phyloP scores from a whole-genome alignment of 805 yeast species.

The Jamesozyma spencerorum region DNA sequence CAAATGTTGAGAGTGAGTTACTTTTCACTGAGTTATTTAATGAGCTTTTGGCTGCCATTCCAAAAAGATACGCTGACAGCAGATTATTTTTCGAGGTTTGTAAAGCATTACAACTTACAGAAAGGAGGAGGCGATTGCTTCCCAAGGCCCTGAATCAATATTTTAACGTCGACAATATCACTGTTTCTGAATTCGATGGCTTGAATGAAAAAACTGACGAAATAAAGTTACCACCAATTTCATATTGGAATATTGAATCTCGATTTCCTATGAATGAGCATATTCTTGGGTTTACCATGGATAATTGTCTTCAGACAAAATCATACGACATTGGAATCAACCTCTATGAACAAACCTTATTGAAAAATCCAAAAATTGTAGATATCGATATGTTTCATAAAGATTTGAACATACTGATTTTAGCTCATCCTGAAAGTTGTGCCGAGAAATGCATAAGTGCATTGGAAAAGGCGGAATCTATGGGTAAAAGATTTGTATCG shows the following conservation, averaged over 20 bases:
- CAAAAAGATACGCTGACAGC: slow-evolving; percentile 15
- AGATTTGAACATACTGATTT: slow-evolving; percentile 9
- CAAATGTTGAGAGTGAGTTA: slow-evolving; percentile 12
- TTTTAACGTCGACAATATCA: slow-evolving; percentile 7
- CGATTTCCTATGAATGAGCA: slow-evolving; percentile 11
- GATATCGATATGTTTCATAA: slow-evolving; percentile 17
- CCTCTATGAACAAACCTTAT: slow-evolving; percentile 7
- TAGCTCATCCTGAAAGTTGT: slow-evolving; percentile 12
- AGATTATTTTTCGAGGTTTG: slow-evolving; percentile 20
- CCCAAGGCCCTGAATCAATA: slow-evolving; percentile 12
- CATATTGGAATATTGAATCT: not conserved
- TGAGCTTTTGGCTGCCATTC: slow-evolving; percentile 14
- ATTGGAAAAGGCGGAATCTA: slow-evolving; percentile 9
- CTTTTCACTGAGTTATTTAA: slow-evolving; percentile 14
- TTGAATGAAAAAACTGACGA: slow-evolving; percentile 2
- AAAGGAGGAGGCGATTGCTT: slow-evolving; percentile 3
- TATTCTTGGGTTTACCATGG: slow-evolving; percentile 17
- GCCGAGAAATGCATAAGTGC: slow-evolving; percentile 12
- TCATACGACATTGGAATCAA: slow-evolving; percentile 15
- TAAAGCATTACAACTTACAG: slow-evolving; percentile 14
- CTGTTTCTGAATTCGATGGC: not conserved
- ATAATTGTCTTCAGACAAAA: slow-evolving; percentile 10
- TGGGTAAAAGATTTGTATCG: slow-evolving; percentile 6
- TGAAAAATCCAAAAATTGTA: slow-evolving; percentile 7
- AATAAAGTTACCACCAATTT: not conserved